These are phyloP conservation scores for Phytopythium boreale DNA, from an alignment of 352 stramenopile genomes.

Conservation along the genomic window DNA sequence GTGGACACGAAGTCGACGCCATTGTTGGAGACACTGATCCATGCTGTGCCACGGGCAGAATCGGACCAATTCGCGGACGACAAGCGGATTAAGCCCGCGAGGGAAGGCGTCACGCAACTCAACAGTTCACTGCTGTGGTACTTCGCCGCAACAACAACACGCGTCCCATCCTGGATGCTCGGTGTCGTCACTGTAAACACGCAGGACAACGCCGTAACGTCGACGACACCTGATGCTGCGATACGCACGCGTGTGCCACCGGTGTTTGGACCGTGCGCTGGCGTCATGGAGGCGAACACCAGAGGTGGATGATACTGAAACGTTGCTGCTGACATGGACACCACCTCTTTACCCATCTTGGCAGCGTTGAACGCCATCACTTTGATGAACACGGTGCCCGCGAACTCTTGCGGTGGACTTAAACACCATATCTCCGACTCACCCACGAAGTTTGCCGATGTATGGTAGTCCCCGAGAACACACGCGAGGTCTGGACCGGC, in stretches of 20 bases:
- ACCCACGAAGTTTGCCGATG: constrained; percentile 25
- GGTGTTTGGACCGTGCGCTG: constrained; percentile 29
- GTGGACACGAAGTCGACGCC: constrained; percentile 36
- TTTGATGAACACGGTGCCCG: constrained; percentile 25
- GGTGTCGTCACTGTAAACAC: constrained; percentile 27
- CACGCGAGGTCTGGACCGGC: constrained; percentile 28
- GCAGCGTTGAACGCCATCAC: constrained; percentile 19
- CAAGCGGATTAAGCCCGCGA: constrained; percentile 9
- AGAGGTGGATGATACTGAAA: constrained; percentile 35
- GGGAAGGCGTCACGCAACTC: constrained; percentile 25
- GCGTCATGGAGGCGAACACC: constrained; percentile 22
- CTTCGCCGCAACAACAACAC: constrained; percentile 12
- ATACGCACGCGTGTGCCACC: constrained; percentile 30
- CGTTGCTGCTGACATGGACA: constrained; percentile 23
- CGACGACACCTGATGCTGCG: constrained; percentile 18
- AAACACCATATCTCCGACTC: constrained; percentile 21
- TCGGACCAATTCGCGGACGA: constrained; percentile 17
- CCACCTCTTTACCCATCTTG: constrained; percentile 14
- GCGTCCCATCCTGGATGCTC: constrained; percentile 12
- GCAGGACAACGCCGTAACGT: constrained; percentile 26
- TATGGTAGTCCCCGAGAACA: constrained; percentile 33
- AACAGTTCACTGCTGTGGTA: constrained; percentile 27
- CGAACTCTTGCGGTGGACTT: constrained; percentile 18
- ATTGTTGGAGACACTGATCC: constrained; percentile 46
- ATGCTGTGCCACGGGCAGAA: constrained; percentile 15